A percentile compares a stretch with the other conserved stretches of the same genome.
Conservation (phyloP, 345 rosid genomes). For the Xanthoceras sorbifolium region DNA sequence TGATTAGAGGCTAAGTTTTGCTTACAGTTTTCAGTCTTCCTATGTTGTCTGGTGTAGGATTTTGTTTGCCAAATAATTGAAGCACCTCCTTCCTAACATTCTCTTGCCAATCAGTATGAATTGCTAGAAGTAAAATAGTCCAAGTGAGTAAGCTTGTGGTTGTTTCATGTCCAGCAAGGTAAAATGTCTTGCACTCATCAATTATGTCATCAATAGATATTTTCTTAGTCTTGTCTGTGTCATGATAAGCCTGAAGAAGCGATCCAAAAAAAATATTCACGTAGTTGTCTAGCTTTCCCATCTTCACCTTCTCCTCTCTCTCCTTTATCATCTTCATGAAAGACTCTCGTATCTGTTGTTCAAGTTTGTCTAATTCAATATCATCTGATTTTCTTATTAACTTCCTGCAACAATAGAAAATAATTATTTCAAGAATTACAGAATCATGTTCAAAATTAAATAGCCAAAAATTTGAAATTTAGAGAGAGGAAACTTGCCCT, state of each 20-base stretch:
- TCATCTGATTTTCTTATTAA: slow-evolving; percentile 13
- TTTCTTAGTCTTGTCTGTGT: slow-evolving; percentile 24
- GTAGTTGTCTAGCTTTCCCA: slow-evolving; percentile 11
- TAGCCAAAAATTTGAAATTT: neutral
- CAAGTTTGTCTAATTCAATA: slow-evolving; percentile 19
- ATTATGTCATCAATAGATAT: slow-evolving; percentile 35
- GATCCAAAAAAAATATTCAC: slow-evolving; percentile 38
- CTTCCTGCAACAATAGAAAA: slow-evolving; percentile 23
- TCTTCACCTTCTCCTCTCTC: slow-evolving; percentile 24
- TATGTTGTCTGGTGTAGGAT: slow-evolving; percentile 19
- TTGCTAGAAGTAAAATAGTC: slow-evolving; percentile 40
- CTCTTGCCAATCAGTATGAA: slow-evolving; percentile 52
- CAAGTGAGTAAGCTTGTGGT: slow-evolving; percentile 34
- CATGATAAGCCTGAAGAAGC: slow-evolving; percentile 29
- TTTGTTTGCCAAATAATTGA: slow-evolving; percentile 28
- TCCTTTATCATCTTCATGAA: slow-evolving; percentile 25
- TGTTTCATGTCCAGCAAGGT: slow-evolving; percentile 27
- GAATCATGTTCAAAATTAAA: neutral
- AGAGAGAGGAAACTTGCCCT: slow-evolving; percentile 21
- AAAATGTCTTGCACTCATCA: slow-evolving; percentile 52
- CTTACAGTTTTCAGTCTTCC: slow-evolving; percentile 42
- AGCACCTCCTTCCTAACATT: slow-evolving; percentile 42
- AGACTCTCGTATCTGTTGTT: slow-evolving; percentile 16
- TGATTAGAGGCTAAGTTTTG: neutral
- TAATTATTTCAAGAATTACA: neutral